These are phyloP conservation scores for Pseudofabraea citricarpa DNA, from an alignment of 2,329 filamentous ascomycete species.

Conservation along the genomic window DNA sequence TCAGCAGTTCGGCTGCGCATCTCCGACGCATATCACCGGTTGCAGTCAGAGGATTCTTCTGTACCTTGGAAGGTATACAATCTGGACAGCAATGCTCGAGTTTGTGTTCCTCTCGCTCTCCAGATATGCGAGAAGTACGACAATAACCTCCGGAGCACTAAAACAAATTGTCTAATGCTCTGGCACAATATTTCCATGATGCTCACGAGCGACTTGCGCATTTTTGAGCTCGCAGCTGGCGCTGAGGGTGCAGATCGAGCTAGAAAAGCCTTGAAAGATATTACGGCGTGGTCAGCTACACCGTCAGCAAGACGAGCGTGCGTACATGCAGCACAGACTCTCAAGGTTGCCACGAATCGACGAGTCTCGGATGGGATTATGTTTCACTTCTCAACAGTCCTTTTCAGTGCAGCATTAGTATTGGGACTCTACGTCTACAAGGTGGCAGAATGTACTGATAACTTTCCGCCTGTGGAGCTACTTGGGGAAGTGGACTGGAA, in stretches of 20 bases:
- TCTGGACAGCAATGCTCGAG: conserved; percentile 41
- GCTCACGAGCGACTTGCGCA: conserved; percentile 44
- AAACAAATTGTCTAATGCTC: conserved; percentile 43
- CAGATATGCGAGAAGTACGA: conserved; percentile 32
- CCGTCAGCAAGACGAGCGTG: conserved; percentile 43
- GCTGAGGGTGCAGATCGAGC: conserved; percentile 41
- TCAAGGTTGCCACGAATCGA: conserved; percentile 43
- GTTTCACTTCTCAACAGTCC: conserved; percentile 42
- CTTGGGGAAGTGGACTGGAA: conserved; percentile 46
- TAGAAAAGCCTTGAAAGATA: conserved; percentile 42
- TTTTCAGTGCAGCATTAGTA: conserved; percentile 46
- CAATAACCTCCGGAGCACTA: conserved; percentile 35
- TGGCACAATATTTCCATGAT: conserved; percentile 50
- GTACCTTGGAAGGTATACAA: conserved; percentile 40
- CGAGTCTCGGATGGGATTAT: conserved; percentile 47
- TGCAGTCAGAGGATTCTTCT: conserved; percentile 31
- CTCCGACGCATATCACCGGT: conserved; percentile 36
- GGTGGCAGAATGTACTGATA: conserved; percentile 23
- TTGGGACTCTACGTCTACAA: conserved; percentile 48
- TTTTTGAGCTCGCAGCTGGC: conserved; percentile 47
- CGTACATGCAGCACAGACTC: conserved; percentile 47
- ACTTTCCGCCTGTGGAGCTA: conserved; percentile 31
- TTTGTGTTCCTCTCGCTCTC: not conserved
- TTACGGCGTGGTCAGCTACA: conserved; percentile 45
- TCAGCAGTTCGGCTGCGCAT: conserved; percentile 35